Evolutionary conservation across 805 yeast species (phyloP), one percentile per base, ranked within the genome.

Genomic region (Novakomyces olei): DNA sequence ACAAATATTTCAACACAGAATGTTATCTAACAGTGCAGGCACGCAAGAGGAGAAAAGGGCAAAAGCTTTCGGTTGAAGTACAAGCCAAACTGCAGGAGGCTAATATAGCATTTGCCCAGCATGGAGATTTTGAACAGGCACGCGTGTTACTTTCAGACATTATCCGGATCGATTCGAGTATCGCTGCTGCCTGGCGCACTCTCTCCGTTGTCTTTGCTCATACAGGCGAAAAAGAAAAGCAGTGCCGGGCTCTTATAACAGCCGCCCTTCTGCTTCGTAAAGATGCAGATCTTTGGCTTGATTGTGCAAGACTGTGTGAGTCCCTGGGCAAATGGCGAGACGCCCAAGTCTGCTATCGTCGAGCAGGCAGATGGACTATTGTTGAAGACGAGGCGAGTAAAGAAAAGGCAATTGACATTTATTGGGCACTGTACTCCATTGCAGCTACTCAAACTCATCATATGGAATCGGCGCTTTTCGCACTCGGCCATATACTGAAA

Each of bases 171-270:
- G 93, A 81, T 46, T 72, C 78, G 9, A 66, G 67, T 41, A 75
- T 77, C 47, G 73, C 68, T 49, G 69, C 76, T 29, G 94, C 94
- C 0, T 83, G 83, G 57, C 73, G 76, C 44, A 76, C 91, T 0
- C 54, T 81, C 29, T 95, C 94, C 30, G 92, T 78, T 45, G 76
- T 85, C 30, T 73, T 76, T 41, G 62, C 68, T 35, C 56, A 65
- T 33, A 72, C 69, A 38, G 83, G 80, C 1, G 59, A 69, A 29
- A 51, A 64, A 32, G 68, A 72, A 40, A 74, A 76, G 45, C 67
- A 92, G 48, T 71, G 92, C 48, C 69, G 70, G 45, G 65, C 75
- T 30, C 69, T 94, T 93, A 56, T 76, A 42, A 44, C 77, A 34
- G 88, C 92, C 19, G 83, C 93, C 1, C 76, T 71, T 46, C 54